Evolutionary conservation across 495 filamentous ascomycete genomes (phyloP).

Genomic region (Xylaria acuta): DNA sequence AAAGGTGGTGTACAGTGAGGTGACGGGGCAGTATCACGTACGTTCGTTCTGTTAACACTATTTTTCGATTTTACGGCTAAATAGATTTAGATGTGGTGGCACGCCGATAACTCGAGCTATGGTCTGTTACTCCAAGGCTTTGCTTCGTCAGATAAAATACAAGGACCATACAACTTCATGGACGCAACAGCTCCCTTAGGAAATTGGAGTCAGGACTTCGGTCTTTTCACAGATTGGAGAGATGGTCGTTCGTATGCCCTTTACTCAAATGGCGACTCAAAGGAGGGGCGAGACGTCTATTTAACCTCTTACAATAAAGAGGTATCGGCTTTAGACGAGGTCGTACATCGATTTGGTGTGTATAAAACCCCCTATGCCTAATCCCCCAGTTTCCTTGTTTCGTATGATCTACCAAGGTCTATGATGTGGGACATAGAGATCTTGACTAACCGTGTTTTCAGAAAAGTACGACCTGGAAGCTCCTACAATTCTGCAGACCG

Average conservation of each 20-base stretch:
- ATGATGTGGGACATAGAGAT: no score
- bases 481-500: slow-evolving; percentile 52
- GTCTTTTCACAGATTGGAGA: slow-evolving; percentile 53
- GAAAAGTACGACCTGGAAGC: slow-evolving; percentile 57
- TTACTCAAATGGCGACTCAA: slow-evolving; percentile 52
- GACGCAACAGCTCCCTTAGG: slow-evolving; percentile 50
- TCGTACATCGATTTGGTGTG: slow-evolving; percentile 49
- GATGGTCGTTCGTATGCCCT: slow-evolving; percentile 49
- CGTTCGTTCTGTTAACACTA: slow-evolving; percentile 17
- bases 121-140: slow-evolving; percentile 52
- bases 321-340: slow-evolving; percentile 42
- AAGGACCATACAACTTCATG: slow-evolving; percentile 49
- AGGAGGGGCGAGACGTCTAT: slow-evolving; percentile 50
- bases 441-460: no score
- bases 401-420: no score
- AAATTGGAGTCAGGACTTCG: slow-evolving; percentile 57
- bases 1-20: slow-evolving; percentile 51
- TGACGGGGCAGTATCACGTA: slow-evolving; percentile 46
- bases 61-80: slow-evolving; percentile 18
- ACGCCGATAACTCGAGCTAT: slow-evolving; percentile 54
- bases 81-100: slow-evolving; percentile 54
- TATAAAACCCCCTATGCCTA: no score
- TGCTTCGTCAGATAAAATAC: slow-evolving; percentile 45
- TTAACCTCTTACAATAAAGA: slow-evolving; percentile 49
- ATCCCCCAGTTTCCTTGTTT: no score